A percentile compares a stretch with the other conserved stretches of the same genome.
These are phyloP conservation scores for Thymus quinquecostatus DNA, from an alignment of 257 asterid genomes.

Conservation along the genomic window DNA sequence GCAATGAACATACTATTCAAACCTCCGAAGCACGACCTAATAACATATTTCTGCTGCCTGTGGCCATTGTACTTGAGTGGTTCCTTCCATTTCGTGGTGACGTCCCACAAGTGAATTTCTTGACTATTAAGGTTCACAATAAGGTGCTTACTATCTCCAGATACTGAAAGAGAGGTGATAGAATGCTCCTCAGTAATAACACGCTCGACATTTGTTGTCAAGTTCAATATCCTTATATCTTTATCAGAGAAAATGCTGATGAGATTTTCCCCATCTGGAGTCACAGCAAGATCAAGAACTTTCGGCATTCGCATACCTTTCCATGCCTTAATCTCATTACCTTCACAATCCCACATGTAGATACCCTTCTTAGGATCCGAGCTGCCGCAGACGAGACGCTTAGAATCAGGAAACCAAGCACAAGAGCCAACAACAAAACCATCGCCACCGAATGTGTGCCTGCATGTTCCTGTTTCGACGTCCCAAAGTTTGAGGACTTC, in stretches of 20 bases:
- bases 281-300: constrained; percentile 85
- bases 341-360: constrained; percentile 91
- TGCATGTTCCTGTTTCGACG: constrained; percentile 79
- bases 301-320: constrained; percentile 92
- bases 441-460: constrained; percentile 74
- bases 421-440: constrained; percentile 77
- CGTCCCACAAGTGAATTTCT: constrained; percentile 94
- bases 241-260: constrained; percentile 78
- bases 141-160: constrained; percentile 71
- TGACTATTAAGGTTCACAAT: constrained; percentile 93
- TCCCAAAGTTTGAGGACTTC: constrained; percentile 97
- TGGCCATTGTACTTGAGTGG: constrained; percentile 77
- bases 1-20: constrained; percentile 73
- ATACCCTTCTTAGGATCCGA: constrained; percentile 86
- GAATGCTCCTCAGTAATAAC: constrained; percentile 76
- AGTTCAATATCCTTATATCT: constrained; percentile 73
- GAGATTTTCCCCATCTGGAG: constrained; percentile 84
- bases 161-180: constrained; percentile 80
- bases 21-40: constrained; percentile 98
- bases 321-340: constrained; percentile 85
- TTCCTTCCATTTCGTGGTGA: constrained; percentile 49
- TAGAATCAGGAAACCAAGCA: constrained; percentile 98
- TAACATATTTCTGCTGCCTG: constrained; percentile 77
- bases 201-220: constrained; percentile 62
- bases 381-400: constrained; percentile 90